Conservation (phyloP, 495 filamentous ascomycete genomes). For the Penicillium angulare region DNA sequence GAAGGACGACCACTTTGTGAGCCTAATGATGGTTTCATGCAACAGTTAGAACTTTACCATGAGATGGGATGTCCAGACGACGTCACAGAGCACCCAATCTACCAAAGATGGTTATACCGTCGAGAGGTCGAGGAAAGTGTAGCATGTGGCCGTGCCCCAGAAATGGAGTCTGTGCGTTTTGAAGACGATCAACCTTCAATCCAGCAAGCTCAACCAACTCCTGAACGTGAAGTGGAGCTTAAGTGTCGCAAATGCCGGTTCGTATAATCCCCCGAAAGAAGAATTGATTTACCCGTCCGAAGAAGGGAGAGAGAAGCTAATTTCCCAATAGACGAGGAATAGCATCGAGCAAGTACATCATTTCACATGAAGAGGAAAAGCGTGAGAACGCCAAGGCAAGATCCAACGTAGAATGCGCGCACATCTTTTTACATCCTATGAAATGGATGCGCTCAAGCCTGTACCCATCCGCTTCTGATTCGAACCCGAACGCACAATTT, state of each 20-base stretch:
- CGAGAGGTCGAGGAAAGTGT: conserved; percentile 72
- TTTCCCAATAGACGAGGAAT: conserved; percentile 50
- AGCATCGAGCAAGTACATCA: conserved; percentile 61
- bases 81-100: conserved; percentile 67
- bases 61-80: conserved; percentile 74
- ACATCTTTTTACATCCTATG: conserved; percentile 85
- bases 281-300: conserved; percentile 30
- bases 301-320: conserved; percentile 18
- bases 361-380: conserved; percentile 47
- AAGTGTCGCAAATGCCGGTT: conserved; percentile 66
- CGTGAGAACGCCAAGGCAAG: conserved; percentile 17
- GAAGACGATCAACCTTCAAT: conserved; percentile 65
- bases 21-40: conserved; percentile 87
- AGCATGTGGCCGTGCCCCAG: conserved; percentile 68
- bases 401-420: conserved; percentile 57
- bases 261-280: conserved; percentile 60
- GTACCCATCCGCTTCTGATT: conserved; percentile 24
- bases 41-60: conserved; percentile 83
- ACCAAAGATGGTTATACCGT: conserved; percentile 87
- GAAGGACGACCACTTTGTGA: conserved; percentile 69
- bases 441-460: conserved; percentile 90
- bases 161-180: conserved; percentile 77
- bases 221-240: conserved; percentile 53
- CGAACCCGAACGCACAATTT: neutral
- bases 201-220: conserved; percentile 57